Evolutionary conservation across 2,329 filamentous ascomycete genomes (phyloP).

Genomic region (Grosmannia serpens): DNA sequence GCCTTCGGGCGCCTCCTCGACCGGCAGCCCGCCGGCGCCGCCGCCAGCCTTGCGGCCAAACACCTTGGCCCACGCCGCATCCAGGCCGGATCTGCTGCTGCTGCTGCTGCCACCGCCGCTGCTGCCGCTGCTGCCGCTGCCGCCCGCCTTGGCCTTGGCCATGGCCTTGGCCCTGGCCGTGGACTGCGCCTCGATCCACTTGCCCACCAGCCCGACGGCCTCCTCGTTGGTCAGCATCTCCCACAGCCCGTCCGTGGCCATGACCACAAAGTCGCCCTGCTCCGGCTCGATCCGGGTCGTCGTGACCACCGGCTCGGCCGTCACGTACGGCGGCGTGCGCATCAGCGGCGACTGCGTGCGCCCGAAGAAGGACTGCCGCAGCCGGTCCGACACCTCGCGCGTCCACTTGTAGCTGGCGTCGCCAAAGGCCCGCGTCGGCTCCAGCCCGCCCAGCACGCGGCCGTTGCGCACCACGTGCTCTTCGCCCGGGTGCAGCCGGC

Average conservation of each 20-base stretch:
- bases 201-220: conserved; percentile 88
- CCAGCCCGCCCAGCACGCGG: conserved; percentile 80
- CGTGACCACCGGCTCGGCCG: conserved; percentile 87
- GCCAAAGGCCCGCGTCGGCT: conserved; percentile 89
- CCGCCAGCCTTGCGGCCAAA: conserved; percentile 22
- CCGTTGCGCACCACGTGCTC: conserved; percentile 79
- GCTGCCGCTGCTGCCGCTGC: conserved; percentile 6
- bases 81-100: conserved; percentile 21
- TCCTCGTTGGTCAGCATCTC: conserved; percentile 99
- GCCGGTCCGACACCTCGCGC: conserved; percentile 66
- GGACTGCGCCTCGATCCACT: conserved; percentile 82
- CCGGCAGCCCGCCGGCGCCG: conserved; percentile 42
- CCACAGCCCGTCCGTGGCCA: conserved; percentile 95
- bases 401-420: conserved; percentile 97
- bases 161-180: background rate
- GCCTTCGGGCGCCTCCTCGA: conserved; percentile 47
- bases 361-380: conserved; percentile 81
- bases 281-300: conserved; percentile 84
- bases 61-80: conserved; percentile 55
- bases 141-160: background rate
- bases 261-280: conserved; percentile 87
- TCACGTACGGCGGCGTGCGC: conserved; percentile 92
- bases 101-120: conserved; percentile 14
- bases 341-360: conserved; percentile 64
- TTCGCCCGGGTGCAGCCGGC: conserved; percentile 79